A percentile compares a stretch with the other conserved stretches of the same genome.
Evolutionary conservation across 768 basidiomycete genomes (phyloP).

Genomic region (Termitomyces sp.): DNA sequence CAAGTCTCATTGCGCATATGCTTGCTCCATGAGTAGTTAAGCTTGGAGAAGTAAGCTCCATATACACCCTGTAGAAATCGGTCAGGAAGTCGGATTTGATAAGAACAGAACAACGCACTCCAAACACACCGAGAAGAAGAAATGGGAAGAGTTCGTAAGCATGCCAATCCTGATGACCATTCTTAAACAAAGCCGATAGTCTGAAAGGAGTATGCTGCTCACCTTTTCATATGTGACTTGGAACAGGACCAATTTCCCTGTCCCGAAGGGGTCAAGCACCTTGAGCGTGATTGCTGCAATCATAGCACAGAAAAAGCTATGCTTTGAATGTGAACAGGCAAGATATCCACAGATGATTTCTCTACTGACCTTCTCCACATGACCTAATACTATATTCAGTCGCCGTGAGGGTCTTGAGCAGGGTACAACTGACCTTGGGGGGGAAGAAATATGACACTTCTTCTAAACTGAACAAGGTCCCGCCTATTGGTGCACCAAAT

Average conservation of each 20-base stretch:
- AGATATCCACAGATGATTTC: slow-evolving; percentile 20
- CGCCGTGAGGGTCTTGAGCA: background rate
- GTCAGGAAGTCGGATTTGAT: slow-evolving; percentile 8
- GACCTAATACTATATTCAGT: slow-evolving; percentile 41
- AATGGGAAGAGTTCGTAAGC: slow-evolving; percentile 86
- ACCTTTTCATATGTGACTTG: slow-evolving; percentile 89
- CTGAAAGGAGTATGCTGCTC: background rate
- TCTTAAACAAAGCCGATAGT: background rate
- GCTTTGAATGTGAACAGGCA: slow-evolving; percentile 20
- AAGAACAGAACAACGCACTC: slow-evolving; percentile 47
- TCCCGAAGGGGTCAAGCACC: slow-evolving; percentile 94
- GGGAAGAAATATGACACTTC: slow-evolving; percentile 98
- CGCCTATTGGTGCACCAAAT: slow-evolving; percentile 95
- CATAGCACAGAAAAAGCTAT: slow-evolving; percentile 96
- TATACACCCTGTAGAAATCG: slow-evolving; percentile 69
- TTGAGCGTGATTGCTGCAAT: slow-evolving; percentile 93
- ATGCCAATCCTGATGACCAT: slow-evolving; percentile 76
- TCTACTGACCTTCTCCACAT: slow-evolving; percentile 86
- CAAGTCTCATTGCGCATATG: slow-evolving; percentile 80
- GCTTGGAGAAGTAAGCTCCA: slow-evolving; percentile 89
- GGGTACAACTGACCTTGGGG: slow-evolving; percentile 58
- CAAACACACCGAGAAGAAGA: slow-evolving; percentile 83
- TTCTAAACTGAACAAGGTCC: slow-evolving; percentile 89
- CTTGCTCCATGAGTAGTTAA: slow-evolving; percentile 88
- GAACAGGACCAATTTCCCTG: slow-evolving; percentile 90